A percentile compares a stretch with the other conserved stretches of the same genome.
Evolutionary conservation across 306 rosid species (phyloP).

Genomic region (Notholithocarpus densiflorus): DNA sequence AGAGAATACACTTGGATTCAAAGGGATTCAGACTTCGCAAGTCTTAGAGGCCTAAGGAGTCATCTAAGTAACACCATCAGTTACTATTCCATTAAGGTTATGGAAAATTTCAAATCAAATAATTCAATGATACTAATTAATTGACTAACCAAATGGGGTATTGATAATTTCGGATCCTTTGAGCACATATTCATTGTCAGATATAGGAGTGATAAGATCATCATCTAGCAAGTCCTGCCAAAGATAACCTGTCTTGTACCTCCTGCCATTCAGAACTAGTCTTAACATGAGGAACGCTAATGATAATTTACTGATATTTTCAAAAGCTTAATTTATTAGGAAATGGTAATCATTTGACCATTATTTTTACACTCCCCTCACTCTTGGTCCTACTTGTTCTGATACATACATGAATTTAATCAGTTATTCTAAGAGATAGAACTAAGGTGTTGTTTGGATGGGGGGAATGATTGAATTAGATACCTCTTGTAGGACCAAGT

Average conservation of each 20-base stretch:
- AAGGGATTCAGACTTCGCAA: too few relatives aligned
- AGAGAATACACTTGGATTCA: too few relatives aligned
- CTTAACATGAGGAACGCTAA: background rate
- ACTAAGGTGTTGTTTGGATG: background rate
- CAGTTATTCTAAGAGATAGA: too few relatives aligned
- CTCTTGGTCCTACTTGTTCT: too few relatives aligned
- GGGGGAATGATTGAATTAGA: slow-evolving; percentile 9
- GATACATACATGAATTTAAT: too few relatives aligned
- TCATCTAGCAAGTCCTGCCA: slow-evolving; percentile 92
- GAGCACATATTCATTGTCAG: slow-evolving; percentile 86
- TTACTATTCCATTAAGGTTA: background rate
- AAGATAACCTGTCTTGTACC: slow-evolving; percentile 83
- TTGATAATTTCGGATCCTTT: slow-evolving; percentile 74
- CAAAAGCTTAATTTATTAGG: too few relatives aligned
- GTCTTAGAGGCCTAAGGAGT: too few relatives aligned
- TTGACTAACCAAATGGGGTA: slow-evolving; percentile 36
- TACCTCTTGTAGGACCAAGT: slow-evolving; percentile 91
- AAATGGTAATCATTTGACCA: too few relatives aligned
- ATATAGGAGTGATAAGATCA: slow-evolving; percentile 78
- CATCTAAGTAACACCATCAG: background rate
- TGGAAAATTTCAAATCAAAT: slow-evolving; percentile 1
- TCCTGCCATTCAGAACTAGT: slow-evolving; percentile 40
- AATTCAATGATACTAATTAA: background rate
- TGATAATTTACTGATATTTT: too few relatives aligned
- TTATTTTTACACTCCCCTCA: too few relatives aligned